phyloP scores from a whole-genome alignment of 225 moss, liverwort and hornwort species.

The Polytrichum formosum region DNA sequence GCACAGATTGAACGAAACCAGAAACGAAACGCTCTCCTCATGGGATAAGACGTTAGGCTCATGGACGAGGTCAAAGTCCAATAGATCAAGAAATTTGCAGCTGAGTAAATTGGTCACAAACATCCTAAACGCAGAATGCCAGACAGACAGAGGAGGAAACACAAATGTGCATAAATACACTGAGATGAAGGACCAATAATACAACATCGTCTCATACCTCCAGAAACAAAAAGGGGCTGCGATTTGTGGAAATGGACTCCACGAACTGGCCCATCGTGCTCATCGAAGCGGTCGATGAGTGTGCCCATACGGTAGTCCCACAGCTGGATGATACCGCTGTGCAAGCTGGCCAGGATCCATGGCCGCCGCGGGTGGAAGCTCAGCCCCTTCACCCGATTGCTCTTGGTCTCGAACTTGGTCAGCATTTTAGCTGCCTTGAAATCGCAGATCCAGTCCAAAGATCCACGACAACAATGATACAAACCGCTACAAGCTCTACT shows the following conservation, averaged over 20 bases:
- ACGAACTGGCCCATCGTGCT: conserved; percentile 96
- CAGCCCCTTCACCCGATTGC: conserved; percentile 98
- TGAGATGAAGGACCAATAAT: no score
- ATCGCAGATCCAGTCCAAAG: conserved; percentile 13
- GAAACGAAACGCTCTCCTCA: no score
- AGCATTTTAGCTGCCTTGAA: conserved; percentile 54
- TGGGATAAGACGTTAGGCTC: no score
- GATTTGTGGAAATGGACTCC: conserved; percentile 99
- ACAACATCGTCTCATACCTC: conserved; percentile 48
- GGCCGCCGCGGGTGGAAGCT: conserved; percentile 98
- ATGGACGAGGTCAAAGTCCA: no score
- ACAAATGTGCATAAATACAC: no score
- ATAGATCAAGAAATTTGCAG: no score
- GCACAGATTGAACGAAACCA: no score
- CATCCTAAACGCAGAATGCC: no score
- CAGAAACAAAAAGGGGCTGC: conserved; percentile 93
- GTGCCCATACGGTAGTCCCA: conserved; percentile 99
- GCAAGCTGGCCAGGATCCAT: conserved; percentile 98
- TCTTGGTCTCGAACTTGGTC: conserved; percentile 99
- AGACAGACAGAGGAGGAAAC: no score
- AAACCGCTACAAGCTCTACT: background rate
- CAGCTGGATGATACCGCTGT: conserved; percentile 96
- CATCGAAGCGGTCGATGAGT: conserved; percentile 95
- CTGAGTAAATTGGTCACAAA: no score
- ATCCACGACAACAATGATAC: conserved; percentile 11